Evolutionary conservation across 805 yeast genomes (phyloP), one percentile per base, ranked within the genome.

Genomic region (Cyberlindnera veronae): DNA sequence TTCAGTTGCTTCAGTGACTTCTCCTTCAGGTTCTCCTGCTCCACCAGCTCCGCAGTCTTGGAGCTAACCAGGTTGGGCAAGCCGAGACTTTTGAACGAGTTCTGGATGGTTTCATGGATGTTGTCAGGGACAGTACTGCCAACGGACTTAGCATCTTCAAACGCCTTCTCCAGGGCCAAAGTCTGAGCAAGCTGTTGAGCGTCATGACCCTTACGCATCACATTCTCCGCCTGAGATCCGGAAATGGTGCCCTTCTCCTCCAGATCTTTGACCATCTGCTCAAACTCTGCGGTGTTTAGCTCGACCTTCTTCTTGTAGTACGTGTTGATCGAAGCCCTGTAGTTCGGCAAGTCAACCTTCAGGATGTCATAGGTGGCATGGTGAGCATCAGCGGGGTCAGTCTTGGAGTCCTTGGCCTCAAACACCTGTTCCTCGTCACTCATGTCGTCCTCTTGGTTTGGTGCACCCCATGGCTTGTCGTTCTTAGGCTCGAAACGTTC

Each of bases 401-500:
- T 10, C 6, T 24, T 24, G 13, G 28, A 12, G 14, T 5, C 11
- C 11, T 61, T 66, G 18, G 54, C 82, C 10, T 81, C 82, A 43
- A 77, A 84, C 34, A 77, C 77, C 41, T 73, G 76, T 32, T 74
- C 80, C 48, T 77, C 77, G 43, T 78, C 82, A 34, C 72, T 72
- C 10, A 46, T 42, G 7, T 62, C 66, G 7, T 48, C 60, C 3
- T 46, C 52, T 3, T 29, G 34, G 2, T 49, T 14, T 6, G 48
- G 45, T 1, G 48, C 53, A 11, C 51, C 57, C 11, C 48, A 53
- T 8, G 51, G 57, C 16, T 42, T 48, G 4, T 44, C 45, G 41
- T 43, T 31, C 12, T 52, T 53, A 15, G 49, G 52, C 7, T 45
- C 57, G 45, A 82, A 58, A 43, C 93, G 64, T 51, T 81, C 84